phyloP scores from a whole-genome alignment of 768 basidiomycete genomes.

The Xerocomus brunneocitrinus region DNA sequence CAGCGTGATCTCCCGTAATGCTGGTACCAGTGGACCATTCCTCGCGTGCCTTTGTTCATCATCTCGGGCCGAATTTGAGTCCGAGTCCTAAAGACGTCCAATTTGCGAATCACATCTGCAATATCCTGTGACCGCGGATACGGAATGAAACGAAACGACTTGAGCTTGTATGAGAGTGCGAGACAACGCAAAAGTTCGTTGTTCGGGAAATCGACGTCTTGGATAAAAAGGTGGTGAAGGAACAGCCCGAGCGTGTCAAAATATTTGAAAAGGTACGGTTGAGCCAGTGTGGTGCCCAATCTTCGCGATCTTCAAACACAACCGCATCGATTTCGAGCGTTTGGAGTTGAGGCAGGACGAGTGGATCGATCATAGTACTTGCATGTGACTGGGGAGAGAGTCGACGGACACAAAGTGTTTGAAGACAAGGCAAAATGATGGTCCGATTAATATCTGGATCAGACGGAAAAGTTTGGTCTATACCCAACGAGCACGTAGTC shows the following conservation, averaged over 20 bases:
- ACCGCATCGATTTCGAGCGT: slow-evolving; percentile 2
- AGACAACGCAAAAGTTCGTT: slow-evolving; percentile 19
- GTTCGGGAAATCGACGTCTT: slow-evolving; percentile 11
- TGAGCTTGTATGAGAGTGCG: slow-evolving; percentile 5
- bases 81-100: neutral
- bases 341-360: slow-evolving; percentile 15
- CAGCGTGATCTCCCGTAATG: slow-evolving; percentile 11
- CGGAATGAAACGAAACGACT: slow-evolving; percentile 11
- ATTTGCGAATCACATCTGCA: too few species aligned
- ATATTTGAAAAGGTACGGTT: neutral
- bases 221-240: neutral
- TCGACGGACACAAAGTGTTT: too few species aligned
- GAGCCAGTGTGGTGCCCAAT: too few species aligned
- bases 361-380: neutral
- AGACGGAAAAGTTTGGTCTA: too few species aligned
- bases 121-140: slow-evolving; percentile 11
- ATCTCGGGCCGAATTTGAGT: too few species aligned
- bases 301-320: too few species aligned
- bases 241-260: slow-evolving; percentile 3
- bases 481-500: too few species aligned
- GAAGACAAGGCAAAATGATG: too few species aligned
- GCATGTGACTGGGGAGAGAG: too few species aligned
- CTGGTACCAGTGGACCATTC: neutral
- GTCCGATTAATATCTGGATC: too few species aligned
- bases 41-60: too few species aligned